Evolutionary conservation across 352 stramenopile genomes (phyloP).

Genomic region (Poterioochromonas sp.): DNA sequence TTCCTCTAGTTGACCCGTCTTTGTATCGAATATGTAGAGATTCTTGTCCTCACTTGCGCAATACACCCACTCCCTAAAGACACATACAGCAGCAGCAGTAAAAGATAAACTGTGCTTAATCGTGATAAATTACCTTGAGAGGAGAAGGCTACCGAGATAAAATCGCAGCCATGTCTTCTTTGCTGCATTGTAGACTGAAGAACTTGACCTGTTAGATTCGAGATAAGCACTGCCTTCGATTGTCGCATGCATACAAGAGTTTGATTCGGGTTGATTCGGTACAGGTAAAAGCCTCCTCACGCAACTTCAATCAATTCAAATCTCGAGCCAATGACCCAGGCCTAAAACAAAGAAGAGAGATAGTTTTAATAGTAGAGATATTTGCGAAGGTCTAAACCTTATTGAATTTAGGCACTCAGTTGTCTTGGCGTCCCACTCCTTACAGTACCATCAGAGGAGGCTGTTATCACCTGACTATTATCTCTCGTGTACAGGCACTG

Average conservation of each 20-base stretch:
- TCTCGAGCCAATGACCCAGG: slow-evolving; percentile 21
- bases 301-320: slow-evolving; percentile 53
- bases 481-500: slow-evolving; percentile 58
- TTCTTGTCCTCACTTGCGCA: slow-evolving; percentile 66
- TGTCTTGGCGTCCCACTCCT: slow-evolving; percentile 65
- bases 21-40: slow-evolving; percentile 55
- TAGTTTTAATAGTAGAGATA: neutral
- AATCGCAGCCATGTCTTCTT: slow-evolving; percentile 55
- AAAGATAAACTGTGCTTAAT: neutral
- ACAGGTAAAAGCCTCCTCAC: slow-evolving; percentile 54
- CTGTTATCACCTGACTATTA: slow-evolving; percentile 54
- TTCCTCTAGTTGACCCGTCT: slow-evolving; percentile 51
- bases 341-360: neutral
- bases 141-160: slow-evolving; percentile 50
- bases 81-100: slow-evolving; percentile 45
- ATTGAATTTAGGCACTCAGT: slow-evolving; percentile 63
- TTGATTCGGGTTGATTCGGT: slow-evolving; percentile 17
- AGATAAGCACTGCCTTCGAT: slow-evolving; percentile 51
- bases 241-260: neutral
- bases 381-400: slow-evolving; percentile 43
- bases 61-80: slow-evolving; percentile 66
- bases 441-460: slow-evolving; percentile 64
- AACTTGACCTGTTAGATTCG: slow-evolving; percentile 55
- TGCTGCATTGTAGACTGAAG: slow-evolving; percentile 57
- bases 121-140: neutral